These are phyloP conservation scores for Annulohypoxylon bovei DNA, from an alignment of 495 filamentous ascomycete genomes.

Conservation along the genomic window DNA sequence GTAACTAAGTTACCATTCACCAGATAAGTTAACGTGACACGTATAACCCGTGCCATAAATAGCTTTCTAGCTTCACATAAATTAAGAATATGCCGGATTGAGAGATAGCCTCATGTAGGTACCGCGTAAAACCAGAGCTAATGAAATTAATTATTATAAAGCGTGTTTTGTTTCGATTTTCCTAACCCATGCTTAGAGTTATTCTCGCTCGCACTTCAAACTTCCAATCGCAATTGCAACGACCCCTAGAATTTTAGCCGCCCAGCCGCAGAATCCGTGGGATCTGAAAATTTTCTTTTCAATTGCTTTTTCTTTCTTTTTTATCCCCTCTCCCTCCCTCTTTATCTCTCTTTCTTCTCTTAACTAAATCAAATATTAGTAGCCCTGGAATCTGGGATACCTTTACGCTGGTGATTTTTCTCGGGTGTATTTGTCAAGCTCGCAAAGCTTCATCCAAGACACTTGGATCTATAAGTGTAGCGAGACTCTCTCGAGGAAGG, in stretches of 20 bases:
- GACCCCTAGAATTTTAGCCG: too few species aligned
- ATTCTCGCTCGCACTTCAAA: too few species aligned
- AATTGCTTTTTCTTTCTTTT: background rate
- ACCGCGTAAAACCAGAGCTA: background rate
- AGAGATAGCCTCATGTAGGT: background rate
- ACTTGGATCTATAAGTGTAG: conserved; percentile 48
- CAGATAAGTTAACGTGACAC: background rate
- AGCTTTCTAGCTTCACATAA: background rate
- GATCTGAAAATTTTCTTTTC: too few species aligned
- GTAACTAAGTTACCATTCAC: background rate
- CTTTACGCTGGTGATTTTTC: too few species aligned
- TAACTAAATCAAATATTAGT: too few species aligned
- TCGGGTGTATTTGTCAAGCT: too few species aligned
- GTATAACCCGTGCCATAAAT: background rate
- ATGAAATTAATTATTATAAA: background rate
- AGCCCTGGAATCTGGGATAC: too few species aligned
- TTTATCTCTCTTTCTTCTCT: background rate
- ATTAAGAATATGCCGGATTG: background rate
- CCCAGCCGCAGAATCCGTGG: too few species aligned
- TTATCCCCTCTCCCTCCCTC: background rate
- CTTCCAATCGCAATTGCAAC: too few species aligned
- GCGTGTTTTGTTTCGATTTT: background rate
- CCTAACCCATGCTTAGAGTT: too few species aligned
- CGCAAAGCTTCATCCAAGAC: conserved; percentile 19
- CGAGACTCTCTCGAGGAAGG: conserved; percentile 45